These are phyloP conservation scores for Uronychia binucleata DNA, from an alignment of 73 alveolate genomes.

Conservation along the genomic window DNA sequence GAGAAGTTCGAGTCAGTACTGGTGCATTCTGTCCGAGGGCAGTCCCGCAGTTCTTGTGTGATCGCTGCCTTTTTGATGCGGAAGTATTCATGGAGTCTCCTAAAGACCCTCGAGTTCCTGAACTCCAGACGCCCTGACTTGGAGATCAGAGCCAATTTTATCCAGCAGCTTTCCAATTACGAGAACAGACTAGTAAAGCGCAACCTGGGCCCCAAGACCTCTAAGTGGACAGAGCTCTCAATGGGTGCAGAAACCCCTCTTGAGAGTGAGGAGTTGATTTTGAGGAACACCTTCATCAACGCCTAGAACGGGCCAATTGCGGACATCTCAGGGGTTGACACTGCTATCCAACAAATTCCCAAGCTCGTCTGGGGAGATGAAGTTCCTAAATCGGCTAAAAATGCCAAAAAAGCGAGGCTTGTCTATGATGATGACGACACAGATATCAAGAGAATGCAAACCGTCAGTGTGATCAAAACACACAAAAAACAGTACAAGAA, in stretches of 20 bases:
- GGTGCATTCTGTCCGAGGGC: slow-evolving; percentile 74
- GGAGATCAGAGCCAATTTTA: slow-evolving; percentile 82
- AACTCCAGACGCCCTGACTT: slow-evolving; percentile 84
- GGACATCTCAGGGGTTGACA: slow-evolving; percentile 48
- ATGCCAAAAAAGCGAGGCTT: background rate
- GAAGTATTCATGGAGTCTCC: slow-evolving; percentile 76
- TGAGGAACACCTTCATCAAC: slow-evolving; percentile 85
- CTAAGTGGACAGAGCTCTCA: slow-evolving; percentile 70
- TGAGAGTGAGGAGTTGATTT: slow-evolving; percentile 69
- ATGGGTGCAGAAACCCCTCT: slow-evolving; percentile 38
- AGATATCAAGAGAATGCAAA: background rate
- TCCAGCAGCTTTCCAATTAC: slow-evolving; percentile 66
- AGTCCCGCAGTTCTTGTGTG: slow-evolving; percentile 58
- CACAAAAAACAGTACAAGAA: background rate
- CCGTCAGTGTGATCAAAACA: background rate
- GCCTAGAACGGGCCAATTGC: slow-evolving; percentile 87
- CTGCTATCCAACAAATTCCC: background rate
- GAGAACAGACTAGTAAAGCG: slow-evolving; percentile 59
- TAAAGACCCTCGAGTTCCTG: slow-evolving; percentile 78
- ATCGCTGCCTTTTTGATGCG: slow-evolving; percentile 77
- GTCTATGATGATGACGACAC: background rate
- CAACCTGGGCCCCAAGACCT: slow-evolving; percentile 68
- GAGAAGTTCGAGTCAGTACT: slow-evolving; percentile 69
- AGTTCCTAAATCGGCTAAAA: background rate
- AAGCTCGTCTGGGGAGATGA: slow-evolving; percentile 10